phyloP scores from a whole-genome alignment of 2,329 filamentous ascomycete species.

The Ampelomyces quisqualis region DNA sequence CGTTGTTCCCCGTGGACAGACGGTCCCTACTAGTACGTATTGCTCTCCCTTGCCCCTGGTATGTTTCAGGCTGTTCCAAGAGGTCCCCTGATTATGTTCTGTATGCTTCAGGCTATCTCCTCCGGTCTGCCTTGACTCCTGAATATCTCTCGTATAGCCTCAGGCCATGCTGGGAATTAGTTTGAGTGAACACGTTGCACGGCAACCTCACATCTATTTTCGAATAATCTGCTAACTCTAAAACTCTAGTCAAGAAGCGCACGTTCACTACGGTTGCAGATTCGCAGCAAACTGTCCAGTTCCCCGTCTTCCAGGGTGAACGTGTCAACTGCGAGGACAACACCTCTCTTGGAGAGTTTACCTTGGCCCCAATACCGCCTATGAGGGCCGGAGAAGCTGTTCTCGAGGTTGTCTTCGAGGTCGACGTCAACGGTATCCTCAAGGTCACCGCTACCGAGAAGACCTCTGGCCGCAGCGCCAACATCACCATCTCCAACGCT shows the following conservation, averaged over 20 bases:
- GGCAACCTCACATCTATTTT: background rate
- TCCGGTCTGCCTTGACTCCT: too few species aligned
- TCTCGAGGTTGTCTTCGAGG: slow-evolving; percentile 97
- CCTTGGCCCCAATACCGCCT: slow-evolving; percentile 79
- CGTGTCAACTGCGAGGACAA: slow-evolving; percentile 98
- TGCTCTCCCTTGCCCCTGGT: background rate
- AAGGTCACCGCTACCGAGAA: slow-evolving; percentile 99
- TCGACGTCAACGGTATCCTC: slow-evolving; percentile 99
- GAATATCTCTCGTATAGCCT: too few species aligned
- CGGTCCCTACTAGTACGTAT: slow-evolving; percentile 53
- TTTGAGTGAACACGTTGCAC: too few species aligned
- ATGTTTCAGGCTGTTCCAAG: too few species aligned
- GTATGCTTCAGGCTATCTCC: too few species aligned
- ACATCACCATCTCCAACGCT: slow-evolving; percentile 99
- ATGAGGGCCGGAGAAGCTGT: slow-evolving; percentile 79
- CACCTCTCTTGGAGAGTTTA: slow-evolving; percentile 97
- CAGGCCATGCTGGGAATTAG: too few species aligned
- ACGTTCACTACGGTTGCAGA: slow-evolving; percentile 85
- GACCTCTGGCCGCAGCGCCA: slow-evolving; percentile 94
- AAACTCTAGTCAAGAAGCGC: slow-evolving; percentile 7
- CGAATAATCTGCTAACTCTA: background rate
- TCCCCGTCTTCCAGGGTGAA: slow-evolving; percentile 95
- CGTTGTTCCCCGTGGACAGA: slow-evolving; percentile 67
- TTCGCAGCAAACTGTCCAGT: slow-evolving; percentile 69
- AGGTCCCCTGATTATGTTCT: too few species aligned